Percentiles rank a stretch among this genome's conserved stretches.
Evolutionary conservation across 2,329 filamentous ascomycete species (phyloP).

Genomic region (Bipolaris gigantea): DNA sequence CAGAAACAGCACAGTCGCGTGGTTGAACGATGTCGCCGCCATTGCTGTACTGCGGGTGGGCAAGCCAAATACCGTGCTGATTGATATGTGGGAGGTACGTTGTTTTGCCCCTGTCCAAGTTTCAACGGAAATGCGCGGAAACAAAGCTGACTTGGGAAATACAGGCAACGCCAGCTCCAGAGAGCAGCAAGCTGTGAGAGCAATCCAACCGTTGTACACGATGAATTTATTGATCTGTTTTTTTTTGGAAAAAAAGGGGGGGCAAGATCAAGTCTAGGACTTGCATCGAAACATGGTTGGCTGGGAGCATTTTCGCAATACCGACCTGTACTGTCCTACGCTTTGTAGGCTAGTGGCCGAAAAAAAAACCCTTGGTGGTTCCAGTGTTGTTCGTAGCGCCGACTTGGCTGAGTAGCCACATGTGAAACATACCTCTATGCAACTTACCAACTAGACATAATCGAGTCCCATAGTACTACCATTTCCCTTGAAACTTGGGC

Average conservation of each 20-base stretch:
- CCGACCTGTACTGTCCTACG: not conserved
- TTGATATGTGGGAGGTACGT: constrained; percentile 35
- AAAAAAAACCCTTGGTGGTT: constrained; percentile 13
- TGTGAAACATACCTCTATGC: not conserved
- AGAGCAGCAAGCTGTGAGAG: not conserved
- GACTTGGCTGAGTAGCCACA: constrained; percentile 1
- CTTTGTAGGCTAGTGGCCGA: constrained; percentile 10
- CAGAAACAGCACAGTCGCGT: constrained; percentile 37
- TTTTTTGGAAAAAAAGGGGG: too few species aligned
- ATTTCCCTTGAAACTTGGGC: not conserved
- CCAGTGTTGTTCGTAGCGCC: not conserved
- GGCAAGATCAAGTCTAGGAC: too few species aligned
- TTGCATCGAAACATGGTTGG: not conserved
- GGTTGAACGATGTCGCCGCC: constrained; percentile 45
- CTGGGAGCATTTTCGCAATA: not conserved
- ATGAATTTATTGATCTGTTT: too few species aligned
- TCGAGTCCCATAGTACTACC: not conserved
- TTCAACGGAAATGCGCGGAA: not conserved
- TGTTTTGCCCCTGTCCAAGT: not conserved
- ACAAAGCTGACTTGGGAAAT: not conserved
- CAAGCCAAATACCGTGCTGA: constrained; percentile 23
- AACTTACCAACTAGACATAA: not conserved
- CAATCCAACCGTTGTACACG: not conserved
- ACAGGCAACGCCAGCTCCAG: constrained; percentile 2
- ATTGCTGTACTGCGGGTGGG: constrained; percentile 27